Conservation (phyloP, 352 stramenopile species). For the Phytopythium chamaehyphon region DNA sequence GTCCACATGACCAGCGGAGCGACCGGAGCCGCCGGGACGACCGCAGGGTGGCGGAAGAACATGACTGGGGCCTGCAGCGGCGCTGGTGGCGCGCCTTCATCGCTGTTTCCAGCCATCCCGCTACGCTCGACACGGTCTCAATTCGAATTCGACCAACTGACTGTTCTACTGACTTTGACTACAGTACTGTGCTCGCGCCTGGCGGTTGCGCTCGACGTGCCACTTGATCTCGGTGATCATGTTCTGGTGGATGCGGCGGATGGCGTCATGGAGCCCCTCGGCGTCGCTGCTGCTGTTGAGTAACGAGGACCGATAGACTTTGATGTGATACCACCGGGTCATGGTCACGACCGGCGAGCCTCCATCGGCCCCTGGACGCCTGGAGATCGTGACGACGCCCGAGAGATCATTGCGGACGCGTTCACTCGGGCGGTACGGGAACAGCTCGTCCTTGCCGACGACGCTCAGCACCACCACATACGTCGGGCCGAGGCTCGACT, state of each 20-base stretch:
- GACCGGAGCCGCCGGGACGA: background rate
- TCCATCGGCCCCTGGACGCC: background rate
- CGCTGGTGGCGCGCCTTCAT: background rate
- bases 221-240: slow-evolving; percentile 5
- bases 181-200: background rate
- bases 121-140: too few relatives aligned
- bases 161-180: background rate
- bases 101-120: too few relatives aligned
- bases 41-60: slow-evolving; percentile 12
- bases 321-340: slow-evolving; percentile 6
- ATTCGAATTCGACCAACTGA: background rate
- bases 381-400: background rate
- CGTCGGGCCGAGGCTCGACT: slow-evolving; percentile 11
- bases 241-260: background rate
- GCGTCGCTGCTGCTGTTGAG: slow-evolving; percentile 1
- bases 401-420: slow-evolving; percentile 10
- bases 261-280: background rate
- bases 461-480: slow-evolving; percentile 14
- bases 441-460: slow-evolving; percentile 15
- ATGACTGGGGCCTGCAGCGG: slow-evolving; percentile 1
- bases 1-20: background rate
- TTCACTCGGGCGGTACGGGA: slow-evolving; percentile 12
- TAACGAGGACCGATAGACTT: slow-evolving; percentile 4
- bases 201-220: background rate
- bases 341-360: background rate